Conservation (phyloP, 164 flowering plant species). For the Annona cherimola region DNA sequence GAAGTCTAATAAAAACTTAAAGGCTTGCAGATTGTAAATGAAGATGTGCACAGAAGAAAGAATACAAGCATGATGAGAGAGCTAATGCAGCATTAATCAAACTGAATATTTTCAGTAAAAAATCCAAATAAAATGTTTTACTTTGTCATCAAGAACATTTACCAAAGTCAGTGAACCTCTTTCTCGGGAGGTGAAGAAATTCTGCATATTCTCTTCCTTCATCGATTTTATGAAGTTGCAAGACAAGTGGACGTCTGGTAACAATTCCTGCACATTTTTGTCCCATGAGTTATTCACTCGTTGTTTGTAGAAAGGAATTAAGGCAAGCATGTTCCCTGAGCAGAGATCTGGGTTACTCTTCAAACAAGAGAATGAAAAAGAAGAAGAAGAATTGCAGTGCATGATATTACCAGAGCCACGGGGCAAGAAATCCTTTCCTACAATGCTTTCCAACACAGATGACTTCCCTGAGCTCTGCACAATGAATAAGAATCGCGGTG, state of each 20-base stretch:
- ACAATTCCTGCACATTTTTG: conserved; percentile 70
- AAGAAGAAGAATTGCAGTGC: neutral
- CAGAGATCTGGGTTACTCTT: neutral
- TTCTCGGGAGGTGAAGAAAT: conserved; percentile 78
- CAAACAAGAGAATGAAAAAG: neutral
- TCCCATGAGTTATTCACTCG: neutral
- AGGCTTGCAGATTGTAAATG: neutral
- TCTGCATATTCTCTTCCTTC: conserved; percentile 92
- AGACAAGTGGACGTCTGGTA: conserved; percentile 84
- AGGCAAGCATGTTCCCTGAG: neutral
- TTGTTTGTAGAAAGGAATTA: neutral
- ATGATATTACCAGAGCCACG: conserved; percentile 66
- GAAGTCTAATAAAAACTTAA: neutral
- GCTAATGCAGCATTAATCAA: neutral
- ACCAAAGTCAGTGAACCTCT: conserved; percentile 85
- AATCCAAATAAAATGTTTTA: no score
- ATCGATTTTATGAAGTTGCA: conserved; percentile 81
- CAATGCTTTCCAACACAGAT: conserved; percentile 76
- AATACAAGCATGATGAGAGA: neutral
- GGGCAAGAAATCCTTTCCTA: conserved; percentile 80
- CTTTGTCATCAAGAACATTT: neutral
- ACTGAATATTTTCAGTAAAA: neutral
- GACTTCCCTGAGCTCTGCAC: conserved; percentile 74
- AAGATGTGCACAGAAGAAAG: neutral
- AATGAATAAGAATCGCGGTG: neutral